Conservation (phyloP, 345 rosid genomes). For the Microthlaspi erraticum region DNA sequence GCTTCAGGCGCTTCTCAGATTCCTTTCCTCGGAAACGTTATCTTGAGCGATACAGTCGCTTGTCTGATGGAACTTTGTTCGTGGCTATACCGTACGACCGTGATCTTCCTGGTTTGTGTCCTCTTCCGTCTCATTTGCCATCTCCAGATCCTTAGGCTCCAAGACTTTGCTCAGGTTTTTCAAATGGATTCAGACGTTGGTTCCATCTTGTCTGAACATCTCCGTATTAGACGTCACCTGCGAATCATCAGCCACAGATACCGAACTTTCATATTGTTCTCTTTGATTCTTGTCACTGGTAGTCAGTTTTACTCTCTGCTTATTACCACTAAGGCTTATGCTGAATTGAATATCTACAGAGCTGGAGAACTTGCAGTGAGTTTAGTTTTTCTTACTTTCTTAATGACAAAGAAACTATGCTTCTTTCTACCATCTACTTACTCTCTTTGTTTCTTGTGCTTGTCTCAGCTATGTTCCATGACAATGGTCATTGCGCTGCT, state of each 20-base stretch:
- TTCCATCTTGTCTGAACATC: conserved; percentile 76
- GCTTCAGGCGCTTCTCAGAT: conserved; percentile 91
- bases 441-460: not conserved
- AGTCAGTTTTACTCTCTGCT: conserved; percentile 90
- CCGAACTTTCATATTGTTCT: conserved; percentile 65
- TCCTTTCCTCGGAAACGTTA: conserved; percentile 80
- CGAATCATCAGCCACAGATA: conserved; percentile 90
- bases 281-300: conserved; percentile 73
- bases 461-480: conserved; percentile 74
- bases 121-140: conserved; percentile 87
- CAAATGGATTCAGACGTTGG: conserved; percentile 76
- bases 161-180: conserved; percentile 80
- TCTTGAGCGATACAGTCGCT: conserved; percentile 76
- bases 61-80: conserved; percentile 84
- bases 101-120: conserved; percentile 82
- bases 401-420: too few relatives aligned
- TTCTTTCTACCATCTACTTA: conserved; percentile 12
- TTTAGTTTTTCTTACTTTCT: conserved; percentile 15
- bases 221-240: conserved; percentile 80
- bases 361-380: conserved; percentile 93
- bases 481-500: conserved; percentile 69
- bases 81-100: conserved; percentile 86
- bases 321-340: conserved; percentile 62
- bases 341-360: conserved; percentile 59
- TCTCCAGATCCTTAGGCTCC: conserved; percentile 91